Evolutionary conservation across 2,329 filamentous ascomycete species (phyloP), one percentile per base, ranked within the genome.

Genomic region (Paecilomyces dactylethromorphus): DNA sequence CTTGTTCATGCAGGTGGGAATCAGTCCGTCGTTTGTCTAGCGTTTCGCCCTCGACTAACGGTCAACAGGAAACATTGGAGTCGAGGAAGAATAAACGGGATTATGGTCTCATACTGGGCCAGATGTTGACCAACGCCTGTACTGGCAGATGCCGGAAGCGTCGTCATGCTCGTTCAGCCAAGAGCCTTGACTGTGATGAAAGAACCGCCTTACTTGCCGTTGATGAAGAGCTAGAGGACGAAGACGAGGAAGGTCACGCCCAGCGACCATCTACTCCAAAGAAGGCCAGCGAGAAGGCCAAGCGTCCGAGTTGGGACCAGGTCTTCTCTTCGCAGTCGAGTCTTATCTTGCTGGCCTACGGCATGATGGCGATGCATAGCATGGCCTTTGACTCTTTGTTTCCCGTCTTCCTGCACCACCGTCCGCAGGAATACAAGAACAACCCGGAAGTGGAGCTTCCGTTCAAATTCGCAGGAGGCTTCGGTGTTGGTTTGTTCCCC

Each of bases 341-440:
- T 32, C 80, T 94, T 58, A 90, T 92, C 63, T 80, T 97, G 1
- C 62, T 90, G 1, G 82, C 87, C 0, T 97, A 97, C 74, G 88
- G 88, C 1, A 80, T 94, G 55, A 81, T 97, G 18, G 89, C 91
- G 0, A 82, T 95, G 54, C 92, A 96, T 73, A 87, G 86, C 0
- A 86, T 95, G 45, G 87, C 91, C 0, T 97, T 87, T 69, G 93
- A 97, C 73, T 92, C 96, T 69, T 81, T 93, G 2, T 83, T 97
- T 1, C 90, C 92, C 2, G 91, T 97, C 0, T 96, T 96, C 72
- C 83, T 97, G 68, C 90, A 96, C 74, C 88, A 91, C 63, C 88
- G 89, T 0, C 74, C 74, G 0, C 80, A 86, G 65, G 69, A 80
- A 3, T 73, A 79, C 3, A 74, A 83, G 33, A 74, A 83, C 53